Percentiles rank a stretch among this genome's conserved stretches.
These are phyloP conservation scores for Metschnikowia baotianmanensis DNA, from an alignment of 805 yeast genomes.

Conservation along the genomic window DNA sequence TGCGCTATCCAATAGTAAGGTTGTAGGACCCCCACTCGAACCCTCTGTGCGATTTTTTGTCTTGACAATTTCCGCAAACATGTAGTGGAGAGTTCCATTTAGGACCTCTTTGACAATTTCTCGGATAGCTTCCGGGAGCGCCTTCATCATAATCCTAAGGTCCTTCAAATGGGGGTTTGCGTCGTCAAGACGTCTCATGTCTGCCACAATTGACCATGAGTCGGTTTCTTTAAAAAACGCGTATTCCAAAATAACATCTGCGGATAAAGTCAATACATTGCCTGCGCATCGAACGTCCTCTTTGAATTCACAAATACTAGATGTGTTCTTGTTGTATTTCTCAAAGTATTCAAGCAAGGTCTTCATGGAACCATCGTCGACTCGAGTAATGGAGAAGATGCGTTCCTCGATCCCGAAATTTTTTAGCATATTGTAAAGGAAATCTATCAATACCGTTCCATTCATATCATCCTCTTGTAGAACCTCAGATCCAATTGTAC, in stretches of 20 bases:
- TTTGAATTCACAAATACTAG: not conserved
- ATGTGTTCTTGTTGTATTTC: not conserved
- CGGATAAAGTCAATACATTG: not conserved
- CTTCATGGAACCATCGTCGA: not conserved
- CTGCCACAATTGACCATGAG: not conserved
- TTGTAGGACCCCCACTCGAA: not conserved
- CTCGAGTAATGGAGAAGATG: not conserved
- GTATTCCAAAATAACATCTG: not conserved
- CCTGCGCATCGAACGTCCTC: not conserved
- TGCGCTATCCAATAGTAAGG: not conserved
- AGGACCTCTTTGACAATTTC: not conserved
- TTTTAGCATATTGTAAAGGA: not conserved
- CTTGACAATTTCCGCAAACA: not conserved
- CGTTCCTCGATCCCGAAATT: not conserved
- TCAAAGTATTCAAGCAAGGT: not conserved
- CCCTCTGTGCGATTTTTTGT: not conserved
- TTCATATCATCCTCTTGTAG: not conserved
- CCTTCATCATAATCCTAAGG: not conserved
- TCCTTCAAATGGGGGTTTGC: not conserved
- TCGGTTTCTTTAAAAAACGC: not conserved
- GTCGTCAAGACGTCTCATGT: not conserved
- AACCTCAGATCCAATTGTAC: not conserved
- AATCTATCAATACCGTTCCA: not conserved
- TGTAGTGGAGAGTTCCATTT: not conserved
- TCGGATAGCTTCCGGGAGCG: not conserved